Evolutionary conservation across 225 moss, liverwort and hornwort genomes (phyloP).

Genomic region (Pseudisothecium myosuroides): DNA sequence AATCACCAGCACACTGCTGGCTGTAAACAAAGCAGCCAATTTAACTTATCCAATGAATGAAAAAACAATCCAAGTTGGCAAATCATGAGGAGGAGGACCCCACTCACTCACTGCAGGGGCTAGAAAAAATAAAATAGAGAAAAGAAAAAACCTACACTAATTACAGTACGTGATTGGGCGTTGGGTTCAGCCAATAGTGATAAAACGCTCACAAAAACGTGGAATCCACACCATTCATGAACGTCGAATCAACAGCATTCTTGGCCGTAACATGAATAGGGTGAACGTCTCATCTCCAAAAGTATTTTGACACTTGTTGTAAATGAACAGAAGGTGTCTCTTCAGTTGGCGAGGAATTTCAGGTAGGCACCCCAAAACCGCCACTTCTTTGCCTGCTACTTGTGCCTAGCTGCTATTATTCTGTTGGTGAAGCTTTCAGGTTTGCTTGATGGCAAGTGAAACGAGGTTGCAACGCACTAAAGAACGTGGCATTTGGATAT

Average conservation of each 20-base stretch:
- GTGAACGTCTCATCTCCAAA: neutral
- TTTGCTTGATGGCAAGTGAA: too few species aligned
- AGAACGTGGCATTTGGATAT: fast-evolving
- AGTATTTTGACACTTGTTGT: neutral
- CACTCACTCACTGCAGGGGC: neutral
- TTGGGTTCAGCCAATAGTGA: neutral
- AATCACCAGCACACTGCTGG: neutral
- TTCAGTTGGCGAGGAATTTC: neutral
- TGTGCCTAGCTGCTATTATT: neutral
- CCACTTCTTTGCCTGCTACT: too few species aligned
- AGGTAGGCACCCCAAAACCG: neutral
- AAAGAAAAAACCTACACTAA: neutral
- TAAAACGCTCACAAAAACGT: neutral
- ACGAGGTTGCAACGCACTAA: neutral
- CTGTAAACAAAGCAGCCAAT: neutral
- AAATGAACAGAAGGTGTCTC: neutral
- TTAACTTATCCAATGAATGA: neutral
- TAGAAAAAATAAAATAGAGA: neutral
- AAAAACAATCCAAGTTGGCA: neutral
- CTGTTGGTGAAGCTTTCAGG: fast-evolving
- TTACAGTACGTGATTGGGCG: neutral
- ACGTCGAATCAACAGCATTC: neutral
- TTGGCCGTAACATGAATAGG: neutral
- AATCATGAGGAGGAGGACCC: neutral
- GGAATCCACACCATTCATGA: neutral